Base-by-base conservation (phyloP, 768 basidiomycete species). In the Auriscalpium orientale region DNA sequence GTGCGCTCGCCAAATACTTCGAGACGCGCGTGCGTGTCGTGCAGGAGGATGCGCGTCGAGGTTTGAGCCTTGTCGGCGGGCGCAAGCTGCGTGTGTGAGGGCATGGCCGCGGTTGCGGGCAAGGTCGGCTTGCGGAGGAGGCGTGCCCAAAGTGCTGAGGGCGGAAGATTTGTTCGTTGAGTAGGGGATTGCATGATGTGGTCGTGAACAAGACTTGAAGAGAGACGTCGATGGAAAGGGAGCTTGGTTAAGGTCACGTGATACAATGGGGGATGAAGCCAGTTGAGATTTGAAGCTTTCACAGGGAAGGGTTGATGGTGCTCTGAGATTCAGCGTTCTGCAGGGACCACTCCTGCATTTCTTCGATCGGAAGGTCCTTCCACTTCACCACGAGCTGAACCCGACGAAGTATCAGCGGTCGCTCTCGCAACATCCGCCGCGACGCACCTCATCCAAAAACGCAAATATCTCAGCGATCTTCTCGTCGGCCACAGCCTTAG, bases 1-100 rank as follows among this genome's bases (percentile, higher is more conserved):
- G 84, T 78, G 34, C 77, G 76, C 8, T 71, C 70, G 0, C 83
- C 79, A 57, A 89, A 89, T 61, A 73, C 79, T 68, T 90, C 85
- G 37, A 89, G 75, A 58, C 83, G 80, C 20, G 78, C 79, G 55
- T 88, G 85, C 1, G 85, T 88, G 65, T 89, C 88, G 60, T 89
- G 81, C 20, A 90, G 70, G 12, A 89, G 75, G 61, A 89, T 77
- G 43, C 87, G 80, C 71, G 84, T 84, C 7, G 87, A 85, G 3
- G 86, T 85, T 12, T 78, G 80, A 10, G 79, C 78, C 61, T 79
- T 87, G 70, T 89, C 87, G 33, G 79, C 61, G 4, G 86, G 71
- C 2, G 64, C 57, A 1, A 68, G 40, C n/a, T 54, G 83, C 11
- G 73, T 73, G 44, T 74, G 59, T 11, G 79, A 75, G n/a, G 77